Percentiles rank a stretch among this genome's conserved stretches.
Evolutionary conservation across 2,329 filamentous ascomycete genomes (phyloP).

Genomic region (Nigrospora oryzae): DNA sequence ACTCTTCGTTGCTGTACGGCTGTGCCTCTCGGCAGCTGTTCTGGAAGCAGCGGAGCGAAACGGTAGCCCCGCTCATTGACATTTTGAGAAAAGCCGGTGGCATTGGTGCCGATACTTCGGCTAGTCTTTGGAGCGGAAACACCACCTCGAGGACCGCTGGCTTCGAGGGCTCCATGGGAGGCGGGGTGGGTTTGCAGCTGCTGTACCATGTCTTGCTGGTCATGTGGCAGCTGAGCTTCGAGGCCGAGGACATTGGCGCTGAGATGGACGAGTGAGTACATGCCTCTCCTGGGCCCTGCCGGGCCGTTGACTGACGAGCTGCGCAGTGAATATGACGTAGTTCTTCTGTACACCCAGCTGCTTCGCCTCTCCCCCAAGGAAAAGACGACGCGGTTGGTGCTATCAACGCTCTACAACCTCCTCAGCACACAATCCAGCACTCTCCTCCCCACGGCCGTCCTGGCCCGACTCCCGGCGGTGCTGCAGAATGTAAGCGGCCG

Average conservation of each 20-base stretch:
- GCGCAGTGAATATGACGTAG: conserved; percentile 79
- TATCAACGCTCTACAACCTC: conserved; percentile 85
- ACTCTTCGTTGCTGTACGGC: conserved; percentile 75
- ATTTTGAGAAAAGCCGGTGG: conserved; percentile 74
- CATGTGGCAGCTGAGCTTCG: conserved; percentile 95
- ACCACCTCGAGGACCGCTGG: conserved; percentile 47
- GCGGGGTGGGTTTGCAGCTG: conserved; percentile 83
- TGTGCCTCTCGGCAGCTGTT: conserved; percentile 70
- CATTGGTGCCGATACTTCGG: conserved; percentile 53
- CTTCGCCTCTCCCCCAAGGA: conserved; percentile 91
- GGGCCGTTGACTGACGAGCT: conserved; percentile 13
- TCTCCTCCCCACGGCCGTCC: conserved; percentile 74
- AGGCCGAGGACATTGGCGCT: conserved; percentile 62
- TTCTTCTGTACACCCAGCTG: conserved; percentile 86
- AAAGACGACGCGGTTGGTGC: conserved; percentile 87
- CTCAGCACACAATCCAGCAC: conserved; percentile 62
- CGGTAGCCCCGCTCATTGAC: conserved; percentile 69
- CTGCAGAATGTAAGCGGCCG: conserved; percentile 54
- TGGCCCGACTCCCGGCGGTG: conserved; percentile 69
- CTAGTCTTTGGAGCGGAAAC: conserved; percentile 53
- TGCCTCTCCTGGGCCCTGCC: neutral
- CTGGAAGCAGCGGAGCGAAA: conserved; percentile 86
- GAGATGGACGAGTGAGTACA: conserved; percentile 73
- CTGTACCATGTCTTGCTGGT: conserved; percentile 91
- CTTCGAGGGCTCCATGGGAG: conserved; percentile 56